These are phyloP conservation scores for Rhynchosporium secalis DNA, from an alignment of 2,329 filamentous ascomycete genomes.

Conservation along the genomic window DNA sequence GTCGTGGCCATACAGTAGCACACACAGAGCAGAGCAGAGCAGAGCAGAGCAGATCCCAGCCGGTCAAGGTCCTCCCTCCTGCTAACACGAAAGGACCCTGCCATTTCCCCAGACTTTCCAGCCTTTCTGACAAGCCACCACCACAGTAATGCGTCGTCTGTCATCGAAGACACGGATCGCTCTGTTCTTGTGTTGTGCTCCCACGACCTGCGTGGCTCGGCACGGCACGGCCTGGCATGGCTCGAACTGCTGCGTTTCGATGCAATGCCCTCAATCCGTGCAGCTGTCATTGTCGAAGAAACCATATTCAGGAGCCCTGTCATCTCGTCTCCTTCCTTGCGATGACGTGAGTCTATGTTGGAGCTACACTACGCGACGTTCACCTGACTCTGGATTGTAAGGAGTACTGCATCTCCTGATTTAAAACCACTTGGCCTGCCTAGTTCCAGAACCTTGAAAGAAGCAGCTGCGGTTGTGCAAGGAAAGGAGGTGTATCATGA, in stretches of 20 bases:
- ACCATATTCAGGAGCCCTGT: conserved; percentile 7
- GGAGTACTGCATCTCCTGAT: neutral
- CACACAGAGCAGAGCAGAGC: neutral
- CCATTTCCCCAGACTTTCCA: conserved; percentile 27
- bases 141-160: conserved; percentile 17
- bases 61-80: neutral
- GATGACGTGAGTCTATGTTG: conserved; percentile 17
- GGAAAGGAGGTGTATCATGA: neutral
- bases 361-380: neutral
- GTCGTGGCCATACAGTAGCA: neutral
- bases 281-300: neutral
- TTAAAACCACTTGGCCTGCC: conserved; percentile 6
- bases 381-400: neutral
- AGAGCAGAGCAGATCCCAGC: conserved; percentile 3
- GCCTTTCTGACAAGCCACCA: conserved; percentile 29
- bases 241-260: neutral
- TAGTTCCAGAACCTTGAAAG: conserved; percentile 7
- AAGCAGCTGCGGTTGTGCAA: conserved; percentile 1
- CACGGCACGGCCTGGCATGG: neutral
- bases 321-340: conserved; percentile 2
- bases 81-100: neutral
- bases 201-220: too few species aligned
- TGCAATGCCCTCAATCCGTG: neutral
- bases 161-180: conserved; percentile 22
- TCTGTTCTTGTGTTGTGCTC: conserved; percentile 18